Conservation (phyloP, 2,329 filamentous ascomycete species). For the Hypoxylon sp. region DNA sequence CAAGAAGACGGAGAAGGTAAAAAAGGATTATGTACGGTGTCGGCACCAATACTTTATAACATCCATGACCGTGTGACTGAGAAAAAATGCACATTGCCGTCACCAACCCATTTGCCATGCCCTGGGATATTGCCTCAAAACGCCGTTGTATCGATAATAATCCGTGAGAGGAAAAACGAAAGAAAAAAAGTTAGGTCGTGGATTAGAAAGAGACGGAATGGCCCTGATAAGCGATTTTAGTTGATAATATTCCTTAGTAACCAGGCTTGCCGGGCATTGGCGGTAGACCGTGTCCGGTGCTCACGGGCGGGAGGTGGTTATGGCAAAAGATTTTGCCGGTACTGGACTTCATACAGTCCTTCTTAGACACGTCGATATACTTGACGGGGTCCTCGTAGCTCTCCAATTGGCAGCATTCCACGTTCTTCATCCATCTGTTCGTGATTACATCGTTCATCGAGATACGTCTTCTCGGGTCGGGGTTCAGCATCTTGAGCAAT, state of each 20-base stretch:
- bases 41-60: conserved; percentile 39
- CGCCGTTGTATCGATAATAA: conserved; percentile 30
- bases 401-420: conserved; percentile 84
- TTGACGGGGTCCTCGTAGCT: conserved; percentile 71
- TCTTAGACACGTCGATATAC: conserved; percentile 72
- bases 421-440: conserved; percentile 77
- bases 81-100: conserved; percentile 29
- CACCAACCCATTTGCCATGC: conserved; percentile 20
- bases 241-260: conserved; percentile 53
- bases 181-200: conserved; percentile 11
- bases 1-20: conserved; percentile 11
- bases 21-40: conserved; percentile 37
- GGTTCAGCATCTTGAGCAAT: conserved; percentile 85
- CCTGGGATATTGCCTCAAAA: conserved; percentile 35
- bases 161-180: conserved; percentile 3
- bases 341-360: conserved; percentile 57
- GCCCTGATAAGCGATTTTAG: neutral
- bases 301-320: conserved; percentile 66
- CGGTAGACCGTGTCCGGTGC: conserved; percentile 60
- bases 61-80: conserved; percentile 29
- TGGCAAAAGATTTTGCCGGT: conserved; percentile 68
- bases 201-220: conserved; percentile 11
- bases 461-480: conserved; percentile 77
- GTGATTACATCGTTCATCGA: conserved; percentile 75
- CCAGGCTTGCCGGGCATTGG: conserved; percentile 68